Base-by-base conservation (phyloP, 2,329 filamentous ascomycete species). In the Botryotinia calthae region DNA sequence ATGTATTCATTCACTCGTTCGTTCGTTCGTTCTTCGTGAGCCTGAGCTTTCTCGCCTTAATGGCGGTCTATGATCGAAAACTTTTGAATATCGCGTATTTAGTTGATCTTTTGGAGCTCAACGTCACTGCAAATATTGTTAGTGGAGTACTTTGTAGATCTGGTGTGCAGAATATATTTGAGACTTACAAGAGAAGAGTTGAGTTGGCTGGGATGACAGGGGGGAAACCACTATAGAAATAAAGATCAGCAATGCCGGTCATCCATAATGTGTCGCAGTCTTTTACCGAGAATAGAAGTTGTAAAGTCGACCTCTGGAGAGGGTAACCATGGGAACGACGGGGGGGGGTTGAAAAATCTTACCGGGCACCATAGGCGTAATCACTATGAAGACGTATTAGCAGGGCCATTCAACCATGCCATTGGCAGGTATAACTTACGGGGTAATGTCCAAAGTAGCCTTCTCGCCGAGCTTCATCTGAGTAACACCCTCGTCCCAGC, bases 391-490 rank as follows among this genome's bases (percentile, higher is more conserved):
- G 44, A 75, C 48, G 70, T 40, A 44, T 79, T 71, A 80, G 78
- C 61, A 74, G 62, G 70, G 63, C 20, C 72, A 34, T 48, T 7
- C 3, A 48, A 42, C 34, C 28, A 44, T 44, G 25, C 40, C 10
- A 54, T 51, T 40, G 20, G 56, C 8, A 8, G 14, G 22, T 37
- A 9, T 54, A 64, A 56, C 87, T 82, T 87, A 94, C 91, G 88
- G 86, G 76, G 90, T 88, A 81, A 98, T 98, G 77, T 90, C 91
- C 76, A 99, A 87, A 69, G 89, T 93, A 71, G 94, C 91, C 86
- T 93, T 95, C 88, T 98, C 95, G 82, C 95, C 95, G 73, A 97
- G 86, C 81, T 91, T 91, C 95, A 99, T 98, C 81, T 89, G 86
- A 67, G 86, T 84, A 70, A 98, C 94, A 77, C 92, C 95, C 84